Evolutionary conservation across 2,329 filamentous ascomycete genomes (phyloP).

Genomic region (Dryadomyces quercivorus): DNA sequence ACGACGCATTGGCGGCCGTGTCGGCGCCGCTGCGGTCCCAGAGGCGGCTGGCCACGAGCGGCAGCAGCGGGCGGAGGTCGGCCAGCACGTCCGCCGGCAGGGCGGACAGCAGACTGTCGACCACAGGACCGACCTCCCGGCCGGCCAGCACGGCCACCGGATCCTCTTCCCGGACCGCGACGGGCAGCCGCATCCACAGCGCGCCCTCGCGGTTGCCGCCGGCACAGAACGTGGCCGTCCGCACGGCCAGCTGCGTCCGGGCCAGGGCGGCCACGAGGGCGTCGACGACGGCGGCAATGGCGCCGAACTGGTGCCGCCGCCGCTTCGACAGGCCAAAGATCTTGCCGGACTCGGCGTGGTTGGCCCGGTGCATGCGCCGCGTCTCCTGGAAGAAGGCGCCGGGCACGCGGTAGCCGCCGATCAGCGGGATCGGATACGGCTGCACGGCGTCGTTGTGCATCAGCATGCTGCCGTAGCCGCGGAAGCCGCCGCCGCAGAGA

Average conservation of each 20-base stretch:
- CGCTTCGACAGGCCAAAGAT: slow-evolving; percentile 72
- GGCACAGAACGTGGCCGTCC: slow-evolving; percentile 69
- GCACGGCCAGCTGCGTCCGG: slow-evolving; percentile 42
- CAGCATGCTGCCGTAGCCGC: slow-evolving; percentile 81
- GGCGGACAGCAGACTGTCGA: slow-evolving; percentile 26
- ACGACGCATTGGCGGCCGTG: slow-evolving; percentile 45
- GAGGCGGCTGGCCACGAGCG: slow-evolving; percentile 34
- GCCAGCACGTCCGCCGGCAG: slow-evolving; percentile 22
- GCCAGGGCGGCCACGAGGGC: slow-evolving; percentile 54
- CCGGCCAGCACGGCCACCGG: slow-evolving; percentile 40
- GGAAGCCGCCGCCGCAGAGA: slow-evolving; percentile 79
- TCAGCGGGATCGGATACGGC: slow-evolving; percentile 73
- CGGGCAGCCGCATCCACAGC: slow-evolving; percentile 58
- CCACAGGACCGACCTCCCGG: slow-evolving; percentile 18
- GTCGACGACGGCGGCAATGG: slow-evolving; percentile 69
- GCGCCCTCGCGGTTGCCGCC: slow-evolving; percentile 76
- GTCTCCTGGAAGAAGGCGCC: slow-evolving; percentile 47
- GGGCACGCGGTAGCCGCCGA: slow-evolving; percentile 64
- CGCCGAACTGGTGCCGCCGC: slow-evolving; percentile 68
- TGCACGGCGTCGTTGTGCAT: slow-evolving; percentile 63
- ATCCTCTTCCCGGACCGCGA: slow-evolving; percentile 45
- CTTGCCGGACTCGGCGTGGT: slow-evolving; percentile 37
- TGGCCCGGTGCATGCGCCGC: slow-evolving; percentile 36
- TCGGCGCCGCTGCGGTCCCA: slow-evolving; percentile 38
- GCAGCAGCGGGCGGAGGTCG: neutral